Evolutionary conservation across 192 early-diverging fungal species (phyloP).

Genomic region (Entomortierella lignicola): DNA sequence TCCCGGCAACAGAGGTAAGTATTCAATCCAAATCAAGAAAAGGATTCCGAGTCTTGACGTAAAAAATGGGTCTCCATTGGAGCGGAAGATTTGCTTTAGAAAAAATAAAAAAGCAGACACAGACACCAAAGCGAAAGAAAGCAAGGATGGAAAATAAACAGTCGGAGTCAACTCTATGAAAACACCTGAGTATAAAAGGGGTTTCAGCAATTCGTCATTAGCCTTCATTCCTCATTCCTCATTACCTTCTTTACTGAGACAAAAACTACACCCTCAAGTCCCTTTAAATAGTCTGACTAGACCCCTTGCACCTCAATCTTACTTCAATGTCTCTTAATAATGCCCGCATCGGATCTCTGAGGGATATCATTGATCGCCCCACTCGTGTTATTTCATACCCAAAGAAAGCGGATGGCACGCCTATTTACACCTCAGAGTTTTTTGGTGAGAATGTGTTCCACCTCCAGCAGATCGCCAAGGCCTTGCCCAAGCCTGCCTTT

Average conservation of each 20-base stretch:
- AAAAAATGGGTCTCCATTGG: background rate
- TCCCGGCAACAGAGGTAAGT: background rate
- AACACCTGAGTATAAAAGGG: slow-evolving; percentile 10
- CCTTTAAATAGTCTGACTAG: no score
- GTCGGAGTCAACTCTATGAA: no score
- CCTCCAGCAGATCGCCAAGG: slow-evolving; percentile 87
- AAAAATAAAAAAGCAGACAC: no score
- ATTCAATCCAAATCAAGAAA: background rate
- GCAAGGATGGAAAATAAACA: background rate
- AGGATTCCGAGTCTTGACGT: background rate
- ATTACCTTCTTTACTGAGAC: background rate
- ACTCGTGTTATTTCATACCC: slow-evolving; percentile 86
- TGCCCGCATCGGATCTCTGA: slow-evolving; percentile 60
- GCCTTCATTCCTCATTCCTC: slow-evolving; percentile 5
- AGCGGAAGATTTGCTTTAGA: background rate
- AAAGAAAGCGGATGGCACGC: slow-evolving; percentile 70
- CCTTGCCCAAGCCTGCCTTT: slow-evolving; percentile 96
- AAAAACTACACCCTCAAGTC: no score
- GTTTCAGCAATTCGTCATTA: background rate
- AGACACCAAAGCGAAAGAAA: no score
- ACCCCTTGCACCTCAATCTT: no score
- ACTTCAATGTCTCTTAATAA: slow-evolving; percentile 54
- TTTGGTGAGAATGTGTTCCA: slow-evolving; percentile 96
- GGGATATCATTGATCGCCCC: slow-evolving; percentile 67
- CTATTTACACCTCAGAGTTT: slow-evolving; percentile 87